A percentile compares a stretch with the other conserved stretches of the same genome.
phyloP scores from a whole-genome alignment of 2,329 filamentous ascomycete species.

The Amauroascus verrucosus region DNA sequence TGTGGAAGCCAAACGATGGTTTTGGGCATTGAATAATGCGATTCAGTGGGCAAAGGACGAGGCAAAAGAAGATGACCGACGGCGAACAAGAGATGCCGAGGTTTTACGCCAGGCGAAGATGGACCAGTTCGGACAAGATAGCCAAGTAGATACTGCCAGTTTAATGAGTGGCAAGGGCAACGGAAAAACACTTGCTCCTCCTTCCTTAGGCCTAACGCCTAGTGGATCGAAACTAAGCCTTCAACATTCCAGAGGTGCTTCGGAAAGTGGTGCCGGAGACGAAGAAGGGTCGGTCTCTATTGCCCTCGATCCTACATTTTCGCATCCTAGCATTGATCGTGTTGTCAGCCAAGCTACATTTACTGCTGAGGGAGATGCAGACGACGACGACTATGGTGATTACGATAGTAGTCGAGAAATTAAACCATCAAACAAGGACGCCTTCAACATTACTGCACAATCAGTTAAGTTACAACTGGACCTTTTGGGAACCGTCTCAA shows the following conservation, averaged over 20 bases:
- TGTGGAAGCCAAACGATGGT: slow-evolving; percentile 97
- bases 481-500: slow-evolving; percentile 72
- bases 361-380: slow-evolving; percentile 50
- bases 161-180: slow-evolving; percentile 26
- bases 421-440: slow-evolving; percentile 67
- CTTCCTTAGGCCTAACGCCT: slow-evolving; percentile 26
- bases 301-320: slow-evolving; percentile 46
- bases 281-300: slow-evolving; percentile 44
- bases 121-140: slow-evolving; percentile 53
- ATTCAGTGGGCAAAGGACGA: slow-evolving; percentile 99
- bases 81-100: slow-evolving; percentile 64
- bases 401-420: slow-evolving; percentile 68
- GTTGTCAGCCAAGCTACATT: slow-evolving; percentile 42
- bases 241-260: slow-evolving; percentile 38
- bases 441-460: slow-evolving; percentile 93
- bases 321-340: slow-evolving; percentile 40
- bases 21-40: slow-evolving; percentile 96
- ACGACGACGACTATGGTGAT: slow-evolving; percentile 68
- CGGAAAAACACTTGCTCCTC: slow-evolving; percentile 29
- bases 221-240: slow-evolving; percentile 41
- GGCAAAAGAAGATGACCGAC: slow-evolving; percentile 75
- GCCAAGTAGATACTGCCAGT: slow-evolving; percentile 30
- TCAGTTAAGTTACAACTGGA: slow-evolving; percentile 89
- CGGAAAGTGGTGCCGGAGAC: slow-evolving; percentile 42
- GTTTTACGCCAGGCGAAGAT: slow-evolving; percentile 67